A percentile compares a stretch with the other conserved stretches of the same genome.
phyloP scores from a whole-genome alignment of 2,329 filamentous ascomycete genomes.

The Botryotinia calthae region DNA sequence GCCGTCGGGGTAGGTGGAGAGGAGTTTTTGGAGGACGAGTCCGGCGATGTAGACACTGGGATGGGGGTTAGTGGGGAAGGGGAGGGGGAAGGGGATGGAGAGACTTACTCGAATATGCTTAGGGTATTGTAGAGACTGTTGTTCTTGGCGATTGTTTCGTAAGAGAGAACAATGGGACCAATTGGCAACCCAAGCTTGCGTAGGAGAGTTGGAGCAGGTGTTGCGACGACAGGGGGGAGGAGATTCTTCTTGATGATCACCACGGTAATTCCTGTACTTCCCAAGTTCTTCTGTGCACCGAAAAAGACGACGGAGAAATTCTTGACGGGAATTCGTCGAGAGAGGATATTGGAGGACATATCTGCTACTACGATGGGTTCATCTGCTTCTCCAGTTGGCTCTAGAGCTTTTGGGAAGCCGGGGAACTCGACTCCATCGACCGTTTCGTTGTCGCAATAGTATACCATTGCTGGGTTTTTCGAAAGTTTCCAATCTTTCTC shows the following conservation, averaged over 20 bases:
- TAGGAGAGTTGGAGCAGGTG: constrained; percentile 67
- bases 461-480: constrained; percentile 69
- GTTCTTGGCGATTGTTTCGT: constrained; percentile 83
- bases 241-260: constrained; percentile 80
- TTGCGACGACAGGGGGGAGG: constrained; percentile 63
- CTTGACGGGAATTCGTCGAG: constrained; percentile 69
- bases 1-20: constrained; percentile 63
- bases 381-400: constrained; percentile 56
- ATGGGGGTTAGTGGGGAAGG: constrained; percentile 9
- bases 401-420: constrained; percentile 63
- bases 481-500: constrained; percentile 75
- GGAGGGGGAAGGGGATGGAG: neutral
- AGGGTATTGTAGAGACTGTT: constrained; percentile 96
- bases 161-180: constrained; percentile 76
- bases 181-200: constrained; percentile 73
- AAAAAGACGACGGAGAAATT: constrained; percentile 88
- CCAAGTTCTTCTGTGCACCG: constrained; percentile 93
- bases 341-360: constrained; percentile 93
- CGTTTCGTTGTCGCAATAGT: constrained; percentile 88
- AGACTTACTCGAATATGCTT: constrained; percentile 74
- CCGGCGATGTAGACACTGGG: constrained; percentile 79
- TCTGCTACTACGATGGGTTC: constrained; percentile 81
- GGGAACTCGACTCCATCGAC: constrained; percentile 93
- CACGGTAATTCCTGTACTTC: constrained; percentile 80
- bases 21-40: constrained; percentile 77